Evolutionary conservation across 2,329 filamentous ascomycete species (phyloP).

Genomic region (Fusarium fujikuroi): DNA sequence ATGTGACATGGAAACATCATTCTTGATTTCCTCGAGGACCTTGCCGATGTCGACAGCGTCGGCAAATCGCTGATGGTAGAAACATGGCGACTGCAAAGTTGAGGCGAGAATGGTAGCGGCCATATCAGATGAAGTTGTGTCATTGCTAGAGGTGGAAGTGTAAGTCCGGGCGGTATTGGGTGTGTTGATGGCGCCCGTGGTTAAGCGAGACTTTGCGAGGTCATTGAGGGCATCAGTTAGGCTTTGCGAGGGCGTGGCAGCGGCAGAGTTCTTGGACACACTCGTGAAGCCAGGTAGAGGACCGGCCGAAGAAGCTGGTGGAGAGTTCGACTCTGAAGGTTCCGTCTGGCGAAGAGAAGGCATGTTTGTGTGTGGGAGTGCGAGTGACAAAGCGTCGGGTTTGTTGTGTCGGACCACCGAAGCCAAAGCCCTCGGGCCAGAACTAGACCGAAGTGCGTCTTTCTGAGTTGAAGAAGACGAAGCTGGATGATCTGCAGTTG

Average conservation of each 20-base stretch:
- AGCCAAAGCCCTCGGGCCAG: conserved; percentile 83
- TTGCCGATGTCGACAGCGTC: conserved; percentile 95
- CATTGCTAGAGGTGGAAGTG: conserved; percentile 19
- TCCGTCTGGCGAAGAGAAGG: conserved; percentile 57
- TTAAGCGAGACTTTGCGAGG: conserved; percentile 57
- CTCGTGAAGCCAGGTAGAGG: conserved; percentile 7
- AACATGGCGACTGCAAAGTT: conserved; percentile 88
- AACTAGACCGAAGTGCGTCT: conserved; percentile 49
- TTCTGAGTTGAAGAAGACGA: conserved; percentile 42
- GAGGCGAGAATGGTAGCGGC: conserved; percentile 46
- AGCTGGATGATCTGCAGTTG: conserved; percentile 8
- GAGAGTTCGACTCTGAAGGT: conserved; percentile 48
- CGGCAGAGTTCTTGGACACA: conserved; percentile 42
- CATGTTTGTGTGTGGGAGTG: conserved; percentile 55
- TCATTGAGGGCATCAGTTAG: conserved; percentile 71
- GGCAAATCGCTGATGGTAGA: conserved; percentile 97
- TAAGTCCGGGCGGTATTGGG: conserved; percentile 38
- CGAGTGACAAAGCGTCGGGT: conserved; percentile 70
- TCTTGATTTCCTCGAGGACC: conserved; percentile 92
- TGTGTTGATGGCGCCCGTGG: conserved; percentile 37
- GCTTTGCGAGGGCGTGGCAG: conserved; percentile 65
- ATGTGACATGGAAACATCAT: conserved; percentile 90
- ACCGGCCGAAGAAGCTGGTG: conserved; percentile 11
- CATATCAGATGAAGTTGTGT: conserved; percentile 24
- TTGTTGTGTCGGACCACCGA: conserved; percentile 71